phyloP scores from a whole-genome alignment of 2,329 filamentous ascomycete genomes.

The Colletotrichum liriopes region DNA sequence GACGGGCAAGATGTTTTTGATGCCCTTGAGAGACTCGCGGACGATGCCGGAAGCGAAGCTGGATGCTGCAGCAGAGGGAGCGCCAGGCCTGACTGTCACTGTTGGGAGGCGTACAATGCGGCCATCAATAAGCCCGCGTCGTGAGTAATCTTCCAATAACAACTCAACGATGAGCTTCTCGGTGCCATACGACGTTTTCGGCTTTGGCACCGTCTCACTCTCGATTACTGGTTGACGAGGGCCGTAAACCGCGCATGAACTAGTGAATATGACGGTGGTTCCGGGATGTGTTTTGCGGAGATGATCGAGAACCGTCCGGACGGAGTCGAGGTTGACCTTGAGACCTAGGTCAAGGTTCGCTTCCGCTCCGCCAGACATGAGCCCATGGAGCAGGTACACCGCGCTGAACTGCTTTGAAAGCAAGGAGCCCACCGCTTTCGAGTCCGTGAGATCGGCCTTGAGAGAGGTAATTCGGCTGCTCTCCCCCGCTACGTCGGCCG shows the following conservation, averaged over 20 bases:
- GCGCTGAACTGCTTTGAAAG: constrained; percentile 56
- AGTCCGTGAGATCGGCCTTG: constrained; percentile 54
- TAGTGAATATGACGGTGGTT: constrained; percentile 71
- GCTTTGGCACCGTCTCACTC: constrained; percentile 64
- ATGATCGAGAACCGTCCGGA: constrained; percentile 67
- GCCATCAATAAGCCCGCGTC: constrained; percentile 71
- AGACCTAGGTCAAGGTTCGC: constrained; percentile 70
- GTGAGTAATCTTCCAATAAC: constrained; percentile 67
- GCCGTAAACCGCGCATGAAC: constrained; percentile 74
- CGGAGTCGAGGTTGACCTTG: constrained; percentile 72
- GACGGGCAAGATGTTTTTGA: constrained; percentile 60
- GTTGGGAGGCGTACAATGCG: constrained; percentile 73
- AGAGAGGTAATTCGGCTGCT: constrained; percentile 46
- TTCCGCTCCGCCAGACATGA: constrained; percentile 76
- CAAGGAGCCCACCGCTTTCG: constrained; percentile 49
- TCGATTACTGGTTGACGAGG: constrained; percentile 55
- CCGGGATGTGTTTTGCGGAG: constrained; percentile 63
- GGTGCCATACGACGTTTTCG: constrained; percentile 72
- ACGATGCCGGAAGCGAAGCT: constrained; percentile 76
- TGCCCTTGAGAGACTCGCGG: constrained; percentile 69
- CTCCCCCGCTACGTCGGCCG: constrained; percentile 53
- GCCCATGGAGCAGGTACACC: constrained; percentile 74
- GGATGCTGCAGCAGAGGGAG: constrained; percentile 73
- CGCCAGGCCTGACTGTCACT: constrained; percentile 72
- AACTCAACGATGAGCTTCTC: constrained; percentile 75